Conservation (phyloP, 2,329 filamentous ascomycete genomes). For the Metarhizium robertsii region DNA sequence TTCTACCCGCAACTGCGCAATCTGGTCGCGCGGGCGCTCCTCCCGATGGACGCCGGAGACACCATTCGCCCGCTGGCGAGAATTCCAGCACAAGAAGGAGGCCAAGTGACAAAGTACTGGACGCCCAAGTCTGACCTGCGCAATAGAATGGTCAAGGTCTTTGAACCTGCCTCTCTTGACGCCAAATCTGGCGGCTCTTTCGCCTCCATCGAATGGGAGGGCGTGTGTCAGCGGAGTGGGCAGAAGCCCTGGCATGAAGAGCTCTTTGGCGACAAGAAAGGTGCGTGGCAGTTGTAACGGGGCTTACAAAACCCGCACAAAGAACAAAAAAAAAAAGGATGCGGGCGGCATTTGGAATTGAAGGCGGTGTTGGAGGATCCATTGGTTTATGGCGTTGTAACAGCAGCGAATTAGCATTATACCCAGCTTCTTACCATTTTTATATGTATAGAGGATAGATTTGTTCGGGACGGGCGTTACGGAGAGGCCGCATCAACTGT, state of each 20-base stretch:
- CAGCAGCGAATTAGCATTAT: not conserved
- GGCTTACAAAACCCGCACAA: not conserved
- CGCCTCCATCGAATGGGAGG: conserved; percentile 20
- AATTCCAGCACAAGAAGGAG: conserved; percentile 1
- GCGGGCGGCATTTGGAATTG: too few species aligned
- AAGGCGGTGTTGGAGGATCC: too few species aligned
- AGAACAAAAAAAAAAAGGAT: not conserved
- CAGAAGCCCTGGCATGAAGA: conserved; percentile 21
- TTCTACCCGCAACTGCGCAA: conserved; percentile 22
- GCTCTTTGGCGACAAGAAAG: conserved; percentile 23
- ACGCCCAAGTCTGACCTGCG: conserved; percentile 10
- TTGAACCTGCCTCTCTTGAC: conserved; percentile 11
- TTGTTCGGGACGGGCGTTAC: not conserved
- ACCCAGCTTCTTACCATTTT: not conserved
- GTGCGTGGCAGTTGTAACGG: conserved; percentile 13
- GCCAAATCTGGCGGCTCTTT: conserved; percentile 11
- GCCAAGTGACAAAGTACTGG: conserved; percentile 15
- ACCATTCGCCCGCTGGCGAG: conserved; percentile 13
- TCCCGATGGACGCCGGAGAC: not conserved
- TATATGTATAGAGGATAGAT: not conserved
- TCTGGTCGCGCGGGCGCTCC: conserved; percentile 18
- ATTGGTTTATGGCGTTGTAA: not conserved
- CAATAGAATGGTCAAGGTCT: conserved; percentile 12
- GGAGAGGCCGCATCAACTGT: not conserved
- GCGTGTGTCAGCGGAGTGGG: conserved; percentile 21